Conservation (phyloP, 2,329 filamentous ascomycete genomes). For the Penicillium italicum region DNA sequence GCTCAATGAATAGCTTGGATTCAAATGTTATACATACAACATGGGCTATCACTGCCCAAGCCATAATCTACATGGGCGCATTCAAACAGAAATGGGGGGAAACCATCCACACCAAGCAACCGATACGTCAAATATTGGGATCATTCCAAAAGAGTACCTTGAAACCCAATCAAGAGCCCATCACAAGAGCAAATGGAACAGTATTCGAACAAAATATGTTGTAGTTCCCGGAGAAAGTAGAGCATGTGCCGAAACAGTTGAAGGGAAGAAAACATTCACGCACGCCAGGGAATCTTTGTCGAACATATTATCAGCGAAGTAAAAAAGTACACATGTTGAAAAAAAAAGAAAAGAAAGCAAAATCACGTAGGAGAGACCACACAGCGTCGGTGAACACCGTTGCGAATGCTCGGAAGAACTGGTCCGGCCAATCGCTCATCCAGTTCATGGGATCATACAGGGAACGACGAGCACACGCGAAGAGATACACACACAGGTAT, state of each 20-base stretch:
- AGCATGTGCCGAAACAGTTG: conserved; percentile 3
- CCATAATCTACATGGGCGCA: background rate
- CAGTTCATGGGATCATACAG: conserved; percentile 33
- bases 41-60: conserved; percentile 1
- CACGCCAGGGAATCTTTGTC: conserved; percentile 23
- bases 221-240: background rate
- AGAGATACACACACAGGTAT: conserved; percentile 24
- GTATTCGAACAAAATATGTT: background rate
- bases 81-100: background rate
- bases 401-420: conserved; percentile 37
- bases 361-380: conserved; percentile 34
- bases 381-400: conserved; percentile 30
- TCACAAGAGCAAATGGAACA: background rate
- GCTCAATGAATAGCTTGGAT: conserved; percentile 7
- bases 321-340: conserved; percentile 23
- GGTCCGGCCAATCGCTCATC: conserved; percentile 35
- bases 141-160: background rate
- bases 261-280: conserved; percentile 8
- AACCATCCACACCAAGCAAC: background rate
- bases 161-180: background rate
- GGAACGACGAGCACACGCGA: conserved; percentile 17
- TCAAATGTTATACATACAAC: conserved; percentile 22
- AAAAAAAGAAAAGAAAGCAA: conserved; percentile 16
- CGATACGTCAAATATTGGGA: background rate
- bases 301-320: conserved; percentile 22